Evolutionary conservation across 2,329 filamentous ascomycete species (phyloP).

Genomic region (Leptographium flavum): DNA sequence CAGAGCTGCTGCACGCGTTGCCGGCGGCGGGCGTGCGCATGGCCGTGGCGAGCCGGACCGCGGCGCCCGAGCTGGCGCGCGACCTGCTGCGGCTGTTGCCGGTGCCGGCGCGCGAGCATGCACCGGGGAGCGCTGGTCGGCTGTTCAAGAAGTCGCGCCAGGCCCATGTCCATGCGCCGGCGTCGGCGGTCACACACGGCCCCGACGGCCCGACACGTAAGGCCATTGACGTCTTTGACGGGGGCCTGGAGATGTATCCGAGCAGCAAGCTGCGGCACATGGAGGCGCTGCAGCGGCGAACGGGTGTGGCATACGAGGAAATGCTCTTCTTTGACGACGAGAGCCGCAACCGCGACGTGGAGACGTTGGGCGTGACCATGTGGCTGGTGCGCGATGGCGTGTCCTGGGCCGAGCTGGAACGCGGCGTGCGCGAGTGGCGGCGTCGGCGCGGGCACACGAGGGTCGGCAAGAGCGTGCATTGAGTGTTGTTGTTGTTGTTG

Average conservation of each 20-base stretch:
- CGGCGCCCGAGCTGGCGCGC: constrained; percentile 62
- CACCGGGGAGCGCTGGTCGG: neutral
- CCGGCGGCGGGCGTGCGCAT: constrained; percentile 34
- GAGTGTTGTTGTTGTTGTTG: no score
- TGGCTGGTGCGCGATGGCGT: constrained; percentile 69
- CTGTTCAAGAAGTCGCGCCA: neutral
- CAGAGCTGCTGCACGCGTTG: constrained; percentile 50
- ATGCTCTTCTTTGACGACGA: constrained; percentile 98
- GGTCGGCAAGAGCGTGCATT: no score
- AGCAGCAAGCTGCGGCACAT: constrained; percentile 80
- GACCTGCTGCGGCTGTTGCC: constrained; percentile 68
- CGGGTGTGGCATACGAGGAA: constrained; percentile 58
- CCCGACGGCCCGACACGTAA: neutral
- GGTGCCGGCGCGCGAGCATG: constrained; percentile 23
- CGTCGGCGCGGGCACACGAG: constrained; percentile 41
- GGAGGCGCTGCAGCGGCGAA: constrained; percentile 53
- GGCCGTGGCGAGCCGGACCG: constrained; percentile 68
- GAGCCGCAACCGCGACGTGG: constrained; percentile 69
- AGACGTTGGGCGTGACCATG: constrained; percentile 69
- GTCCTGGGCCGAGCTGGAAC: constrained; percentile 61
- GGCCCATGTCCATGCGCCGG: no score
- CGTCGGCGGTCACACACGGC: constrained; percentile 5
- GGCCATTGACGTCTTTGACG: constrained; percentile 45
- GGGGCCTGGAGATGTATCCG: constrained; percentile 53
- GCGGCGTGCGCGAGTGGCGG: constrained; percentile 70